Conservation (phyloP, 169 alveolate genomes). For the Eimeria necatrix region DNA sequence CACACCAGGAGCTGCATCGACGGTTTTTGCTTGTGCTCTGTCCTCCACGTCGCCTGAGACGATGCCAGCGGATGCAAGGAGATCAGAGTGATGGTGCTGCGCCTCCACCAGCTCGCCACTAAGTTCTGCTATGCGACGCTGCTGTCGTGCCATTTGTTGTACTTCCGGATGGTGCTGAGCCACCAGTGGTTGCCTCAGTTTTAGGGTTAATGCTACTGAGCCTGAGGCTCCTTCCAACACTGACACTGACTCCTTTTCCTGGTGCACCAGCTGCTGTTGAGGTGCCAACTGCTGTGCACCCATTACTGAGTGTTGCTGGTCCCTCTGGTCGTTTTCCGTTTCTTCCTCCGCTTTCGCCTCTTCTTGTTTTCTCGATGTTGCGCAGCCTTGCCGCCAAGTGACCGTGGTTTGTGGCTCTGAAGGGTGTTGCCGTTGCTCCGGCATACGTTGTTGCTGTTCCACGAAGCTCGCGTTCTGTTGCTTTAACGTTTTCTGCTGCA, state of each 20-base stretch:
- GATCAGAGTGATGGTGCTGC: background rate
- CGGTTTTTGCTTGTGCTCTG: constrained; percentile 9
- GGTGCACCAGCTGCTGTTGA: constrained; percentile 18
- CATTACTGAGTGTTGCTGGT: background rate
- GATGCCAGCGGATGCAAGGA: background rate
- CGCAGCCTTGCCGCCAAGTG: background rate
- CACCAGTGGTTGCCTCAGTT: background rate
- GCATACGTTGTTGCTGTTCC: background rate
- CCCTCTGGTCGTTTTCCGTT: background rate
- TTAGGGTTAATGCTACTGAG: background rate
- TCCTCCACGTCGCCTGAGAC: background rate
- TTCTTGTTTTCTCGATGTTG: background rate
- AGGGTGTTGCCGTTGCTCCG: background rate
- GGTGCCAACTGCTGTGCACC: constrained; percentile 4
- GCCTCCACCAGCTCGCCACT: background rate
- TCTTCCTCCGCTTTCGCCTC: background rate
- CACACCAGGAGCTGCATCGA: background rate
- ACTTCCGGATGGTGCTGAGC: background rate
- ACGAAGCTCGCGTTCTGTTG: background rate
- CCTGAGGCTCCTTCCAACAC: background rate
- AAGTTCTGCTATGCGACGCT: background rate
- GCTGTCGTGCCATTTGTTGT: background rate
- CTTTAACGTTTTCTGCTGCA: background rate
- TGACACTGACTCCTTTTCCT: constrained; percentile 12
- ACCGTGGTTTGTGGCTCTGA: background rate